Conservation (phyloP, 176 grass and related monocot species). For the Lolium multiflorum region DNA sequence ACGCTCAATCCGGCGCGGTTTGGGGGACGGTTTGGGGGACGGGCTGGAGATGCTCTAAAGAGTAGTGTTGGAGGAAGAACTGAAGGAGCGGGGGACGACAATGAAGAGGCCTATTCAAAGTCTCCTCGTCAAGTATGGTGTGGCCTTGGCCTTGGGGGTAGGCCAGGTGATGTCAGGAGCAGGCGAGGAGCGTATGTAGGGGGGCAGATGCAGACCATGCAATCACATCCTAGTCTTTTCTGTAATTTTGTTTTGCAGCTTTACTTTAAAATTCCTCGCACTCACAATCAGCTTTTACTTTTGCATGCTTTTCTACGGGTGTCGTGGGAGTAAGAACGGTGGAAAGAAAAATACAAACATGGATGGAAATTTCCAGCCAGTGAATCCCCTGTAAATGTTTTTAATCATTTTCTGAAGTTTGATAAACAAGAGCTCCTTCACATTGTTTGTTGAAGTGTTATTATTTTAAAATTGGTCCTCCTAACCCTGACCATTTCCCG, state of each 20-base stretch:
- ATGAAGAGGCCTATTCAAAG: conserved; percentile 21
- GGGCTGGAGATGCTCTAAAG: no score
- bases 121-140: conserved; percentile 16
- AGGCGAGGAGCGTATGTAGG: not conserved
- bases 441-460: not conserved
- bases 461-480: not conserved
- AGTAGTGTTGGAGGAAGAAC: not conserved
- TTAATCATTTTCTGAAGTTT: not conserved
- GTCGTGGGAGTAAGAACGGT: not conserved
- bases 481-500: not conserved
- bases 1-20: no score
- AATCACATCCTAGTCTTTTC: not conserved
- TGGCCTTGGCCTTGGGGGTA: not conserved
- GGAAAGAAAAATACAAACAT: not conserved
- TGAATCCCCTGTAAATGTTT: not conserved
- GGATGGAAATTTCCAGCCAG: not conserved
- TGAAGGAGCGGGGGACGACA: not conserved
- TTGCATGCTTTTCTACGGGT: not conserved
- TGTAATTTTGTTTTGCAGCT: not conserved
- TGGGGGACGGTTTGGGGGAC: no score
- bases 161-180: not conserved
- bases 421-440: not conserved
- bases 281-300: not conserved
- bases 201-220: not conserved
- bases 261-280: not conserved